phyloP scores from a whole-genome alignment of 139 green algal genomes.

The Chlorella sorokiniana region DNA sequence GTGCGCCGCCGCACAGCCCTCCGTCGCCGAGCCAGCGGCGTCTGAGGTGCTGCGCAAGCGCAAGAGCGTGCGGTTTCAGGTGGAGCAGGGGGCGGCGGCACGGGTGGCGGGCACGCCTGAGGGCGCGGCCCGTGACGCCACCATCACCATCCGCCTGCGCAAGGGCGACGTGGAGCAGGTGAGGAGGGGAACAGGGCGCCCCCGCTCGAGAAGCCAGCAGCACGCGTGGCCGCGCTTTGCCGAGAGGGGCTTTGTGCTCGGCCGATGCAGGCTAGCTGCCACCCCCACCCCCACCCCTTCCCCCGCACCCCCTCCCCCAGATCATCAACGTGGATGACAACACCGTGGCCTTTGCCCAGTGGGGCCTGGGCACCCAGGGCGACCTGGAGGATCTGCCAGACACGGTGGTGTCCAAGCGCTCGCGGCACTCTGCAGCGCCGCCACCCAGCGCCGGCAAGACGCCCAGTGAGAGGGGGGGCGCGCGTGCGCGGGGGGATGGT shows the following conservation, averaged over 20 bases:
- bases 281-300: no score
- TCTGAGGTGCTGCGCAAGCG: constrained; percentile 31
- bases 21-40: not conserved
- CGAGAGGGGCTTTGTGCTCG: not conserved
- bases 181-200: no score
- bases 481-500: no score
- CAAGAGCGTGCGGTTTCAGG: constrained; percentile 50
- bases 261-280: not conserved
- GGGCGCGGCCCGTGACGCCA: constrained; percentile 40
- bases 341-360: constrained; percentile 53
- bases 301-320: not conserved
- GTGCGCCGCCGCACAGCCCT: not conserved
- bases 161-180: constrained; percentile 27
- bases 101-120: constrained; percentile 42
- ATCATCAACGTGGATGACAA: constrained; percentile 49
- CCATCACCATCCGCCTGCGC: constrained; percentile 35
- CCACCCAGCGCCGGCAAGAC: constrained; percentile 14
- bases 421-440: not conserved
- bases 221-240: no score
- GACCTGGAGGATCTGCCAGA: constrained; percentile 30
- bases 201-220: no score
- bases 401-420: constrained; percentile 35
- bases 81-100: constrained; percentile 11
- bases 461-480: no score
- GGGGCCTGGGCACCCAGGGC: constrained; percentile 40